Base-by-base conservation (phyloP, 2,329 filamentous ascomycete genomes). In the Colletotrichum trifolii region DNA sequence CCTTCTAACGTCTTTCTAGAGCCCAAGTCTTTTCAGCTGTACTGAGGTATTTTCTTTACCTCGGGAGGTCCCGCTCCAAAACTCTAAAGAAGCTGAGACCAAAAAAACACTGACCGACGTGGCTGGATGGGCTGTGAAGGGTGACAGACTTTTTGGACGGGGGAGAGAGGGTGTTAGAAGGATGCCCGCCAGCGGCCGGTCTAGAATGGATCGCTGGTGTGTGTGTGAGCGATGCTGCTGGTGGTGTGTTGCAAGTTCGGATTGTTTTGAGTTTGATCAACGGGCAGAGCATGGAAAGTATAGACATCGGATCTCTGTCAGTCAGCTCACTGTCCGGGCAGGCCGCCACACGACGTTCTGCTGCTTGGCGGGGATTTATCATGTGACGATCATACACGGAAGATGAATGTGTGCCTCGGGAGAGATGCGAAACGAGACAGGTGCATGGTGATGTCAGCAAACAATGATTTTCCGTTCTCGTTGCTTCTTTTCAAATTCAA, bases 281-380 rank as follows among this genome's bases (percentile, higher is more conserved):
- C 43, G 25, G 9, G 35, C 34, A 38, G 35, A 17, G 25, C 40
- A 55, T 38, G 4, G 38, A 45, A n/a, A 17, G 25, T 25, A 43
- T n/a, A 40, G 47, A 66, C 42, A 63, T 63, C 46, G 63, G 63
- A 66, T 62, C 15, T 42, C 52, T 43, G 25, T 62, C 62, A 66
- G 63, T 53, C 52, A 63, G 47, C 25, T 48, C 43, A 4, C 4
- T 13, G 4, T 60, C 45, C 35, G 35, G 33, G 35, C 34, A 45
- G 9, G 11, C 12, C 15, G 56, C 56, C 46, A 52, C 47, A 33
- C 13, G 3, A 38, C 11, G 33, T 8, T 33, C 9, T 33, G 46
- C 15, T 47, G 12, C 57, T 54, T 63, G 58, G 50, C 39, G 45
- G 9, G 12, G 40, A 17, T 4, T 43, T 56, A 65, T 42, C 50